Evolutionary conservation across 805 yeast genomes (phyloP).

Genomic region (Kodamaea lidongshanica): DNA sequence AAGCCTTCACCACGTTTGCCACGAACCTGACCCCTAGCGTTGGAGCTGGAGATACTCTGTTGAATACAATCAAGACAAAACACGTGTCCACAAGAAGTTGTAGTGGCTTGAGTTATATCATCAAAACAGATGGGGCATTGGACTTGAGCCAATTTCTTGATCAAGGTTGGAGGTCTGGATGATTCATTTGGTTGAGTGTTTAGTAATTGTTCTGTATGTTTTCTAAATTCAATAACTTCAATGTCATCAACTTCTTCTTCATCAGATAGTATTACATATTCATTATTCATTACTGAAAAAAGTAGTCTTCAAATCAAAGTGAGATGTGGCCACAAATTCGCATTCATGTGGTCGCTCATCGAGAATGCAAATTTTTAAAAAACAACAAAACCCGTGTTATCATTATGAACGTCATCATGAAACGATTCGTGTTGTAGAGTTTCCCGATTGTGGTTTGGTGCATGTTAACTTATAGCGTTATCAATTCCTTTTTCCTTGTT

Average conservation of each 20-base stretch:
- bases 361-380: no score
- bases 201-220: conserved; percentile 30
- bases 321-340: no score
- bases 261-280: no score
- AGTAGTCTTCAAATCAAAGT: no score
- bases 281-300: no score
- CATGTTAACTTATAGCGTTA: no score
- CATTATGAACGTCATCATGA: no score
- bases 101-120: conserved; percentile 33
- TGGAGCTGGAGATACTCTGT: conserved; percentile 33
- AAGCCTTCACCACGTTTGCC: conserved; percentile 35
- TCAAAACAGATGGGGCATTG: conserved; percentile 43
- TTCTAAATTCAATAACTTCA: conserved; percentile 32
- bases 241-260: conserved; percentile 31
- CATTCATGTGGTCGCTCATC: no score
- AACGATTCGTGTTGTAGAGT: no score
- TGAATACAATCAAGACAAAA: conserved; percentile 40
- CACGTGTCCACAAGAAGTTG: conserved; percentile 39
- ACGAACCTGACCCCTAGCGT: conserved; percentile 38
- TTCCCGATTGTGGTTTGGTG: no score
- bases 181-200: conserved; percentile 20
- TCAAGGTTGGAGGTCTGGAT: conserved; percentile 14
- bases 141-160: conserved; percentile 29
- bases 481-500: no score
- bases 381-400: no score